Conservation (phyloP, 2,329 filamentous ascomycete genomes). For the Scopulariopsis brevicaulis region DNA sequence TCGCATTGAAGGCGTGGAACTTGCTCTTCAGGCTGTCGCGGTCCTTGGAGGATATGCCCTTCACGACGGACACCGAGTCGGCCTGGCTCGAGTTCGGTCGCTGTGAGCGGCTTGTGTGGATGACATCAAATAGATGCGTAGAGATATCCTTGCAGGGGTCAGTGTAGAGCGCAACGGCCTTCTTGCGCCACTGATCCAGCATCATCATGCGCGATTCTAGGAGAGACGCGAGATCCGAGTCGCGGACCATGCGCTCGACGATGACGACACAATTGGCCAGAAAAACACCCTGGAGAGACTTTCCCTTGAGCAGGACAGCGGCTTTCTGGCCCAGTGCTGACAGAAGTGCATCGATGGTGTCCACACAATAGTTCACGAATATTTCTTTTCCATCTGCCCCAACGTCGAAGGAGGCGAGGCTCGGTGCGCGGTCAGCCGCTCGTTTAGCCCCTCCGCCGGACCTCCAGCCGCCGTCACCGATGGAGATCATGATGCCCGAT, state of each 20-base stretch:
- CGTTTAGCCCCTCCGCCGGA: conserved; percentile 21
- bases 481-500: conserved; percentile 78
- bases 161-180: conserved; percentile 68
- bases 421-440: conserved; percentile 46
- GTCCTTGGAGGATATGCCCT: conserved; percentile 76
- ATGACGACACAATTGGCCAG: conserved; percentile 79
- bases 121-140: conserved; percentile 75
- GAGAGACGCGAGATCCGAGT: conserved; percentile 66
- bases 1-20: conserved; percentile 81
- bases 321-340: conserved; percentile 65
- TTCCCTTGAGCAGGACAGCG: conserved; percentile 61
- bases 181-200: conserved; percentile 80
- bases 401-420: conserved; percentile 72
- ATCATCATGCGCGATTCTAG: conserved; percentile 54
- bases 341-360: conserved; percentile 77
- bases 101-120: conserved; percentile 69
- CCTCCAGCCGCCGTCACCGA: conserved; percentile 89
- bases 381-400: conserved; percentile 80
- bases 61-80: conserved; percentile 79
- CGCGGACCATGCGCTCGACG: conserved; percentile 72
- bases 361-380: conserved; percentile 79
- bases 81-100: conserved; percentile 63
- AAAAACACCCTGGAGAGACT: conserved; percentile 75
- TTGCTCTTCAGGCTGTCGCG: conserved; percentile 95
- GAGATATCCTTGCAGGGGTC: conserved; percentile 85